Percentiles rank a stretch among this genome's conserved stretches.
These are phyloP conservation scores for Astragalus membranaceus DNA, from an alignment of 306 rosid species.

Conservation along the genomic window DNA sequence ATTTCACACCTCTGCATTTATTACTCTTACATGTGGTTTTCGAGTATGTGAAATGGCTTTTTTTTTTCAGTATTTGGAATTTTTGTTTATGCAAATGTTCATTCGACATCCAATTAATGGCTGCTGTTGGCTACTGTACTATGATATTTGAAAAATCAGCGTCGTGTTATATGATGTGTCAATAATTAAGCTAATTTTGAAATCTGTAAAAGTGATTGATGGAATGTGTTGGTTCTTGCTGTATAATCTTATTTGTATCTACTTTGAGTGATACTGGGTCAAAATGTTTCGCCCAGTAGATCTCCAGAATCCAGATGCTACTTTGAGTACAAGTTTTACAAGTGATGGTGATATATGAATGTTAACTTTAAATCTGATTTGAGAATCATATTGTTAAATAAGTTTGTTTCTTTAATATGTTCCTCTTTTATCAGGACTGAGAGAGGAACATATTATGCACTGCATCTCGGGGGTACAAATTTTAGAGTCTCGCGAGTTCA, in stretches of 20 bases:
- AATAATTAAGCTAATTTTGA: neutral
- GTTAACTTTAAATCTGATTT: neutral
- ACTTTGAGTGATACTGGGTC: conserved; percentile 1
- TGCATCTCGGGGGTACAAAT: conserved; percentile 90
- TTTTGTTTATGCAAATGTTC: neutral
- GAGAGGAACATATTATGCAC: conserved; percentile 75
- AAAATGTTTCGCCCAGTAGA: conserved; percentile 1
- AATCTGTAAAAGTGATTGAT: conserved; percentile 1
- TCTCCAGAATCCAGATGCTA: conserved; percentile 7
- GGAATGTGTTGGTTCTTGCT: neutral
- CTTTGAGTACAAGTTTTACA: neutral
- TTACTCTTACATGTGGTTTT: neutral
- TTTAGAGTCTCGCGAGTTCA: conserved; percentile 78
- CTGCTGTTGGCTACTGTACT: neutral
- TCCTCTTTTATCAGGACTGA: conserved; percentile 50
- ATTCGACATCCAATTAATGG: neutral
- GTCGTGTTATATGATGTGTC: neutral
- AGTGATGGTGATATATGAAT: neutral
- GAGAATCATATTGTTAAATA: neutral
- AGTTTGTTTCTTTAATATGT: neutral
- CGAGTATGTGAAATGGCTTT: neutral
- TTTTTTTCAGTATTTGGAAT: neutral
- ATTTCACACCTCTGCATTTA: neutral
- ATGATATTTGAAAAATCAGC: neutral
- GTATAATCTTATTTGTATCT: conserved; percentile 9